phyloP scores from a whole-genome alignment of 2,329 filamentous ascomycete species.

The Coniochaeta pulveracea region DNA sequence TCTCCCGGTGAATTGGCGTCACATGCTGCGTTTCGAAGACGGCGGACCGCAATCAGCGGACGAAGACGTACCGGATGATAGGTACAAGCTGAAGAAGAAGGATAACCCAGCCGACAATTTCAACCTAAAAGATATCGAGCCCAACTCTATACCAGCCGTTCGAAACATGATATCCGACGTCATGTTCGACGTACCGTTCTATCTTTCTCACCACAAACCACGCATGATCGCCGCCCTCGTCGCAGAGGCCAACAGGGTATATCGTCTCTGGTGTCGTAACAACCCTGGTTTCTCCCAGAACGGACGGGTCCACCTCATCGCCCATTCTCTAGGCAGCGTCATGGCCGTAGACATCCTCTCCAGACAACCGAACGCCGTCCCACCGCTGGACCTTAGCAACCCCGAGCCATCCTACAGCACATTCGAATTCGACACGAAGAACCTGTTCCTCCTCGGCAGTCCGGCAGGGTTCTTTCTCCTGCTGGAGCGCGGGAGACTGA shows the following conservation, averaged over 20 bases:
- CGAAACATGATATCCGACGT: slow-evolving; percentile 91
- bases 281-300: slow-evolving; percentile 74
- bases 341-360: slow-evolving; percentile 92
- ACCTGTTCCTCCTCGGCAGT: slow-evolving; percentile 81
- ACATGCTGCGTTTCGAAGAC: slow-evolving; percentile 79
- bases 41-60: slow-evolving; percentile 50
- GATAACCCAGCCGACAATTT: slow-evolving; percentile 48
- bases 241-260: slow-evolving; percentile 88
- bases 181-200: slow-evolving; percentile 97
- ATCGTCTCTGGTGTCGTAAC: slow-evolving; percentile 86
- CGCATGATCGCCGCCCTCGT: slow-evolving; percentile 91
- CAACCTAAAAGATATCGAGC: slow-evolving; percentile 78
- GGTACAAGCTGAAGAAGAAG: no score
- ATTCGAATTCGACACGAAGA: slow-evolving; percentile 88
- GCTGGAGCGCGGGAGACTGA: slow-evolving; percentile 59
- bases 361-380: slow-evolving; percentile 67
- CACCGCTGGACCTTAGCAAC: slow-evolving; percentile 32
- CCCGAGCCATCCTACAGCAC: slow-evolving; percentile 37
- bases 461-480: slow-evolving; percentile 89
- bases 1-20: slow-evolving; percentile 87
- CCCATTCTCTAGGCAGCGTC: slow-evolving; percentile 85
- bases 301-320: slow-evolving; percentile 84
- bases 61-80: no score
- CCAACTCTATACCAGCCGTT: slow-evolving; percentile 81
- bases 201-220: slow-evolving; percentile 88